These are phyloP conservation scores for Coemansia sp. DNA, from an alignment of 371 early-diverging fungal genomes.

Conservation along the genomic window DNA sequence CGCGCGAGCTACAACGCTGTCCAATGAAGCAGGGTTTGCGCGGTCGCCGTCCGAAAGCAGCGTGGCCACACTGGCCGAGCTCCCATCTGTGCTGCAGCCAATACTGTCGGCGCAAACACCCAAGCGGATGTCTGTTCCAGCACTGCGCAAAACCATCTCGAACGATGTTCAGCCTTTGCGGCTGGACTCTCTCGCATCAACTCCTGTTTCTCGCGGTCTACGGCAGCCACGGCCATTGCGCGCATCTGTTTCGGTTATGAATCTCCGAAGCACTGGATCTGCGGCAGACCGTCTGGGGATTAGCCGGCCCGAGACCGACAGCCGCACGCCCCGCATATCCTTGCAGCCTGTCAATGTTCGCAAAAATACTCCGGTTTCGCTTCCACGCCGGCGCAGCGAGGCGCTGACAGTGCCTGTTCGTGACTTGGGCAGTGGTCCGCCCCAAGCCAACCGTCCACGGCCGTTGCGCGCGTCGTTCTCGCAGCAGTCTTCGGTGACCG, in stretches of 20 bases:
- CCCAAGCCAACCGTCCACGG: neutral
- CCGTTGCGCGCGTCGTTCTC: conserved; percentile 33
- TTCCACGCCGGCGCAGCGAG: conserved; percentile 11
- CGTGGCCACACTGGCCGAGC: conserved; percentile 22
- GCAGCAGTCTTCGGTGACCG: conserved; percentile 5
- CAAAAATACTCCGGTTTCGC: neutral
- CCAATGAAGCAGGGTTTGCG: neutral
- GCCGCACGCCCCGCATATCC: neutral
- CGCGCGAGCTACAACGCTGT: neutral
- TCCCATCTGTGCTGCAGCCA: neutral
- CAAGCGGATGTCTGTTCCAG: conserved; percentile 5
- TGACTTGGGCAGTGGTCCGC: neutral
- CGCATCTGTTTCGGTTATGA: conserved; percentile 15
- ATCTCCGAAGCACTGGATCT: conserved; percentile 1
- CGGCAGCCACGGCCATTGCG: conserved; percentile 10
- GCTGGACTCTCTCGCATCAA: neutral
- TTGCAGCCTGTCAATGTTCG: neutral
- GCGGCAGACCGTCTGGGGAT: neutral
- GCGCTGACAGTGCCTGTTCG: neutral
- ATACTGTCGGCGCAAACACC: neutral
- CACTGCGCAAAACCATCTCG: conserved; percentile 4
- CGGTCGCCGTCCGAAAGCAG: conserved; percentile 30
- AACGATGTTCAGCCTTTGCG: neutral
- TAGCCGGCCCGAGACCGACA: neutral
- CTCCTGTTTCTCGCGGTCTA: conserved; percentile 2